phyloP scores from a whole-genome alignment of 2,329 filamentous ascomycete species.

The Cladophialophora exuberans region DNA sequence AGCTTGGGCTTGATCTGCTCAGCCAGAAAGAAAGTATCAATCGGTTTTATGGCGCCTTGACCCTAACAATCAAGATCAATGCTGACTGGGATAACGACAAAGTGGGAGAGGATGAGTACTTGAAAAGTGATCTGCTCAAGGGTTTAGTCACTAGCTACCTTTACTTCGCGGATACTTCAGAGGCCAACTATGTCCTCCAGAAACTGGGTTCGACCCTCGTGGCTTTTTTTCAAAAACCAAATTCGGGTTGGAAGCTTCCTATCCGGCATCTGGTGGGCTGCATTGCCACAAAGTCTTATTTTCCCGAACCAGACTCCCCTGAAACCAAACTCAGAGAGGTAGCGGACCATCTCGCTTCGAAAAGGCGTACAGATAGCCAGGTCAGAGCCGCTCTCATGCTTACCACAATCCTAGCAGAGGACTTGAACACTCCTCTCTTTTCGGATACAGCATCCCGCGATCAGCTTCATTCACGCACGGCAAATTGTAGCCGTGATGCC shows the following conservation, averaged over 20 bases:
- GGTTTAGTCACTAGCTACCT: constrained; percentile 49
- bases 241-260: constrained; percentile 41
- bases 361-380: constrained; percentile 16
- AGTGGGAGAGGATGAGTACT: constrained; percentile 39
- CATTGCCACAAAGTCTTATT: constrained; percentile 42
- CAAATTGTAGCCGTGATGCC: constrained; percentile 24
- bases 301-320: constrained; percentile 43
- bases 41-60: constrained; percentile 90
- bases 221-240: constrained; percentile 47
- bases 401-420: constrained; percentile 45
- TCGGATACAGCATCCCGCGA: constrained; percentile 13
- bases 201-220: constrained; percentile 51
- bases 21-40: constrained; percentile 71
- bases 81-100: constrained; percentile 64
- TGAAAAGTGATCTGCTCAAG: constrained; percentile 40
- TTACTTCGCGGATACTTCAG: constrained; percentile 42
- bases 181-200: constrained; percentile 47
- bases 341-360: too few relatives aligned
- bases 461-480: constrained; percentile 16
- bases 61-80: constrained; percentile 92
- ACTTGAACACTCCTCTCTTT: constrained; percentile 18
- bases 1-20: constrained; percentile 77
- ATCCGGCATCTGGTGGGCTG: constrained; percentile 38
- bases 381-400: constrained; percentile 27
- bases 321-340: constrained; percentile 41